A percentile compares a stretch with the other conserved stretches of the same genome.
Conservation (phyloP, 1,284 basidiomycete species). For the Sphagnurus paluster region DNA sequence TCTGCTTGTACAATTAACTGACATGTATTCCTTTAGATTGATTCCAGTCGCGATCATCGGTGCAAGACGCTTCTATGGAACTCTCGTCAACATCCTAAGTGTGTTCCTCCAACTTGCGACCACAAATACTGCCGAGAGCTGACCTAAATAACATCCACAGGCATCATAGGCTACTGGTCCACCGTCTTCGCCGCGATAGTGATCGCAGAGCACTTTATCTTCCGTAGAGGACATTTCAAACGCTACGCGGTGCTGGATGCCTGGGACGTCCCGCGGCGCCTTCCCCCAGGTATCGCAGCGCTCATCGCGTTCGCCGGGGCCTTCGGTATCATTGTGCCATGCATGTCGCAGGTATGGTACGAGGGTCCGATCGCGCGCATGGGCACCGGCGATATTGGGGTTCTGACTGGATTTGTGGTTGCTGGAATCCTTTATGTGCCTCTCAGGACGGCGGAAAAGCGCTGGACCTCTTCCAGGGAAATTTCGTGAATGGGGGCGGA, state of each 20-base stretch:
- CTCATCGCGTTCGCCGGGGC: conserved; percentile 45
- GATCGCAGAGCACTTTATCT: conserved; percentile 45
- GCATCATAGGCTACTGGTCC: conserved; percentile 63
- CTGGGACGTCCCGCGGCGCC: conserved; percentile 41
- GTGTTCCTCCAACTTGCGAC: no score
- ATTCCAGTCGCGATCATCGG: conserved; percentile 63
- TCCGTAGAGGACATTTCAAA: conserved; percentile 36
- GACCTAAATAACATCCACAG: conserved; percentile 26
- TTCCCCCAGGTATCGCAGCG: conserved; percentile 50
- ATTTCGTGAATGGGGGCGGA: no score
- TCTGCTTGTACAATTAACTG: no score
- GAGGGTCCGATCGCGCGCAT: conserved; percentile 34
- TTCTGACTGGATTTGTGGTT: conserved; percentile 48
- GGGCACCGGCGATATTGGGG: conserved; percentile 58
- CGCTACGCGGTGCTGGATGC: conserved; percentile 35
- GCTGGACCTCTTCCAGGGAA: neutral
- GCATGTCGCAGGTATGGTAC: conserved; percentile 63
- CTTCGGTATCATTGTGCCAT: conserved; percentile 53
- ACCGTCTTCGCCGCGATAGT: conserved; percentile 54
- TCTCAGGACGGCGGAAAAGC: conserved; percentile 11
- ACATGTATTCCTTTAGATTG: no score
- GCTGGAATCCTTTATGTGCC: conserved; percentile 24
- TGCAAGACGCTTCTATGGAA: conserved; percentile 56
- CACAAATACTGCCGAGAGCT: no score
- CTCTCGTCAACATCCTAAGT: conserved; percentile 58